phyloP scores from a whole-genome alignment of 805 yeast species.

The Kodamaea leandrae region DNA sequence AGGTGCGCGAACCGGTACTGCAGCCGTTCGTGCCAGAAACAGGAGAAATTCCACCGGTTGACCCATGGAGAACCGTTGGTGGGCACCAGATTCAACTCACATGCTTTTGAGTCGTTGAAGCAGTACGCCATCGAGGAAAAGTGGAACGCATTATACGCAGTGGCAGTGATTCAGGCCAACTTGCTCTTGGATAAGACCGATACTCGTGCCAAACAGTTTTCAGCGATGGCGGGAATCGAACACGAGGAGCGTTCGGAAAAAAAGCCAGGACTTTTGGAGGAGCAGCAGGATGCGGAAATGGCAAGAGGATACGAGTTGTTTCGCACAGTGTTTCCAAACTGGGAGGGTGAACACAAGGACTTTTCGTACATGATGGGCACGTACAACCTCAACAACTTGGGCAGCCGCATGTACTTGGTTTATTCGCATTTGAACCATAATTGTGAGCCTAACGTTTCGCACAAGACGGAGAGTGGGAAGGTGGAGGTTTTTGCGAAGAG shows the following conservation, averaged over 20 bases:
- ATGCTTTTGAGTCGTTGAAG: slow-evolving; percentile 55
- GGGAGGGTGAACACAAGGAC: slow-evolving; percentile 44
- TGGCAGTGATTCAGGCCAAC: slow-evolving; percentile 55
- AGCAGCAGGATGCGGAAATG: slow-evolving; percentile 61
- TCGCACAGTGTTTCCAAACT: slow-evolving; percentile 44
- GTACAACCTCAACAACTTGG: slow-evolving; percentile 70
- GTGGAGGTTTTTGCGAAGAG: slow-evolving; percentile 50
- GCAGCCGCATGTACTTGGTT: slow-evolving; percentile 55
- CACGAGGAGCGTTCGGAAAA: slow-evolving; percentile 64
- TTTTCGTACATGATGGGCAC: slow-evolving; percentile 65
- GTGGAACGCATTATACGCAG: slow-evolving; percentile 68
- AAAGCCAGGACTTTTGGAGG: slow-evolving; percentile 53
- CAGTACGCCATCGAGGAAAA: slow-evolving; percentile 60
- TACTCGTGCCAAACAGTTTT: slow-evolving; percentile 44
- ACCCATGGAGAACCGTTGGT: slow-evolving; percentile 42
- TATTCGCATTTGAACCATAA: slow-evolving; percentile 75
- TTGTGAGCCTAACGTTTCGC: slow-evolving; percentile 70
- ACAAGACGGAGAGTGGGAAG: slow-evolving; percentile 54
- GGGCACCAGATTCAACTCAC: slow-evolving; percentile 30
- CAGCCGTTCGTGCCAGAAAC: slow-evolving; percentile 54
- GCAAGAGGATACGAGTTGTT: slow-evolving; percentile 52
- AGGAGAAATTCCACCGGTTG: slow-evolving; percentile 32
- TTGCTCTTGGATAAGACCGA: slow-evolving; percentile 43
- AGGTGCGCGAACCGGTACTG: slow-evolving; percentile 71
- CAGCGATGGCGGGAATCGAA: slow-evolving; percentile 65